Evolutionary conservation across 805 yeast species (phyloP).

Genomic region (Spathaspora sp.): DNA sequence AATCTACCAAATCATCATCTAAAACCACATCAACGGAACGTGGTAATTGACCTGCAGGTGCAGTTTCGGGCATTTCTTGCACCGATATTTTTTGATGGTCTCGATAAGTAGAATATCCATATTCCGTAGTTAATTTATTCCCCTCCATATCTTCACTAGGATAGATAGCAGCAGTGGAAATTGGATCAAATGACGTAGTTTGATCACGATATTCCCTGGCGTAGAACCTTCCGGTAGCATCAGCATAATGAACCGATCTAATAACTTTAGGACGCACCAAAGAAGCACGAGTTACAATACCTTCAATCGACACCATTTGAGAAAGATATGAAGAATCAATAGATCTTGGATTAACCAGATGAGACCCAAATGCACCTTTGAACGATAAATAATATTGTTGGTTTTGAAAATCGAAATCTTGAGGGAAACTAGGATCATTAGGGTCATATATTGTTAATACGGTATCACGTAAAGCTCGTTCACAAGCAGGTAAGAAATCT

Average conservation of each 20-base stretch:
- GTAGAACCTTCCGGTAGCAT: conserved; percentile 75
- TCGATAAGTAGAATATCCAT: conserved; percentile 85
- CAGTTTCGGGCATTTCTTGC: conserved; percentile 96
- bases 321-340: conserved; percentile 75
- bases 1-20: conserved; percentile 92
- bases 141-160: conserved; percentile 94
- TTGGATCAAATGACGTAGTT: conserved; percentile 84
- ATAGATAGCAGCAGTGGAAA: conserved; percentile 77
- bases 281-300: conserved; percentile 92
- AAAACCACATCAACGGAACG: conserved; percentile 87
- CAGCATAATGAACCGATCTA: conserved; percentile 90
- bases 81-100: conserved; percentile 93
- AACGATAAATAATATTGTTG: conserved; percentile 74
- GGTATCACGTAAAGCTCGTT: conserved; percentile 78
- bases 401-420: conserved; percentile 49
- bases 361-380: conserved; percentile 88
- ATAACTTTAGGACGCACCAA: conserved; percentile 89
- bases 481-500: conserved; percentile 85
- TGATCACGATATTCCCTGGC: conserved; percentile 91
- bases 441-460: conserved; percentile 71
- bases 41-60: conserved; percentile 97
- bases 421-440: conserved; percentile 43
- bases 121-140: conserved; percentile 82
- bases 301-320: conserved; percentile 83
- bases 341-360: conserved; percentile 83